phyloP scores from a whole-genome alignment of 495 filamentous ascomycete species.

The Penicillium alfredii region DNA sequence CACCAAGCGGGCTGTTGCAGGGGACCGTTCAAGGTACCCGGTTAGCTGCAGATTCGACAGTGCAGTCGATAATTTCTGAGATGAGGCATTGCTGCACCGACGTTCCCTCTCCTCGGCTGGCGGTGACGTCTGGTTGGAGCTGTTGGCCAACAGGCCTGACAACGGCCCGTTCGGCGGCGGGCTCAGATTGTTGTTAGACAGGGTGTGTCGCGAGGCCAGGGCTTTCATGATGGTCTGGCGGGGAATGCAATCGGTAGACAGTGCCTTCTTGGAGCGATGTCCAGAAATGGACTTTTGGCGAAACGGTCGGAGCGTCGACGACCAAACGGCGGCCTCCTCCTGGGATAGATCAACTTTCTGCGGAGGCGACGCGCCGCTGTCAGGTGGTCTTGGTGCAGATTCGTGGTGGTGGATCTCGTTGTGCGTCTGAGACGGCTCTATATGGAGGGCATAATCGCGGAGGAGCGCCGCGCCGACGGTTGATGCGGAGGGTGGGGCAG shows the following conservation, averaged over 20 bases:
- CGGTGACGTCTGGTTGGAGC: slow-evolving; percentile 19
- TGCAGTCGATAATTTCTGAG: slow-evolving; percentile 59
- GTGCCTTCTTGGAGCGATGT: slow-evolving; percentile 52
- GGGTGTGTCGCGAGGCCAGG: slow-evolving; percentile 64
- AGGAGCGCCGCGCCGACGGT: slow-evolving; percentile 34
- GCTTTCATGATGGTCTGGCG: slow-evolving; percentile 85
- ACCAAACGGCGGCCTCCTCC: slow-evolving; percentile 27
- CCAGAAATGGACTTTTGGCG: slow-evolving; percentile 37
- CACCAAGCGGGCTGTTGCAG: slow-evolving; percentile 56
- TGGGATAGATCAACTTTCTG: slow-evolving; percentile 22
- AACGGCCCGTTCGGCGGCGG: slow-evolving; percentile 42
- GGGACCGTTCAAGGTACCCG: slow-evolving; percentile 41
- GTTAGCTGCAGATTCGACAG: slow-evolving; percentile 54
- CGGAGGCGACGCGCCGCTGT: slow-evolving; percentile 9
- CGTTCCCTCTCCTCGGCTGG: slow-evolving; percentile 38
- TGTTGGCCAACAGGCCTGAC: slow-evolving; percentile 37
- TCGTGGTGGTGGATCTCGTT: slow-evolving; percentile 28
- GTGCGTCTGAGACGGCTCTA: slow-evolving; percentile 35
- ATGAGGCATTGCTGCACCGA: slow-evolving; percentile 43
- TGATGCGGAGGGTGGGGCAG: slow-evolving; percentile 21
- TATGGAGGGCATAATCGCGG: slow-evolving; percentile 40
- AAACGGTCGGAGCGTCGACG: slow-evolving; percentile 33
- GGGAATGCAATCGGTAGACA: slow-evolving; percentile 67
- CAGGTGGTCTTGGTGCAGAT: slow-evolving; percentile 11
- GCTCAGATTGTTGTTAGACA: slow-evolving; percentile 47